Conservation (phyloP, 768 basidiomycete genomes). For the Lyophyllum atratum region DNA sequence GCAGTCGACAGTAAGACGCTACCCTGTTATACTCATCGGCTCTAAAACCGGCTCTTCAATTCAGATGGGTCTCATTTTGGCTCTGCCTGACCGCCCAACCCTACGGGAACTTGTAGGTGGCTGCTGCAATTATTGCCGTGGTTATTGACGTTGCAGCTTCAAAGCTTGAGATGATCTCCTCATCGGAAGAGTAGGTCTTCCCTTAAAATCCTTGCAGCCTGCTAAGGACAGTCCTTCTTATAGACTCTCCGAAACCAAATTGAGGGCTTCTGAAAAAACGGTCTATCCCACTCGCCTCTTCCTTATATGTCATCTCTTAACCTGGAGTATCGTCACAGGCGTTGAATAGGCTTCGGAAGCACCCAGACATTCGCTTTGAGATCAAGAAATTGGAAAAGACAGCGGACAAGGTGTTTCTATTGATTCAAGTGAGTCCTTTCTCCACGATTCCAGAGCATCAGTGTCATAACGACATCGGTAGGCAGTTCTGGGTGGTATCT, state of each 20-base stretch:
- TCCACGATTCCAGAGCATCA: background rate
- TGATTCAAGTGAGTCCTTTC: constrained; percentile 63
- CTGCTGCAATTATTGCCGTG: background rate
- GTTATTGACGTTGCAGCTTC: constrained; percentile 1
- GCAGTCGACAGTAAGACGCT: constrained; percentile 56
- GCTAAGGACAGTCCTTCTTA: background rate
- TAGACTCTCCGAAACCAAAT: constrained; percentile 68
- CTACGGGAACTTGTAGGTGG: constrained; percentile 68
- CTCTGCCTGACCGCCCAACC: constrained; percentile 53
- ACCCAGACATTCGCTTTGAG: constrained; percentile 80
- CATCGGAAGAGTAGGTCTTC: constrained; percentile 62
- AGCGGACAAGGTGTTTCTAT: constrained; percentile 76
- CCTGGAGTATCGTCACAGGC: constrained; percentile 27
- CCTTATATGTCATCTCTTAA: background rate
- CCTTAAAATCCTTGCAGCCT: background rate
- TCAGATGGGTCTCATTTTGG: constrained; percentile 71
- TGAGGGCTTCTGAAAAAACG: constrained; percentile 76
- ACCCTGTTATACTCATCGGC: background rate
- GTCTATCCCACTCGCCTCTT: constrained; percentile 40
- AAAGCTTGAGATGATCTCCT: constrained; percentile 66
- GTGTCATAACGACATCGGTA: constrained; percentile 28
- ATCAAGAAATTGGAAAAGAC: constrained; percentile 70
- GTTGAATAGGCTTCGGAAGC: constrained; percentile 68
- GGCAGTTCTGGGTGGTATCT: constrained; percentile 74
- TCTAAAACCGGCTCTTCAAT: background rate